Evolutionary conservation across 768 basidiomycete genomes (phyloP), one percentile per base, ranked within the genome.

Genomic region (Boletus subcaerulescens): DNA sequence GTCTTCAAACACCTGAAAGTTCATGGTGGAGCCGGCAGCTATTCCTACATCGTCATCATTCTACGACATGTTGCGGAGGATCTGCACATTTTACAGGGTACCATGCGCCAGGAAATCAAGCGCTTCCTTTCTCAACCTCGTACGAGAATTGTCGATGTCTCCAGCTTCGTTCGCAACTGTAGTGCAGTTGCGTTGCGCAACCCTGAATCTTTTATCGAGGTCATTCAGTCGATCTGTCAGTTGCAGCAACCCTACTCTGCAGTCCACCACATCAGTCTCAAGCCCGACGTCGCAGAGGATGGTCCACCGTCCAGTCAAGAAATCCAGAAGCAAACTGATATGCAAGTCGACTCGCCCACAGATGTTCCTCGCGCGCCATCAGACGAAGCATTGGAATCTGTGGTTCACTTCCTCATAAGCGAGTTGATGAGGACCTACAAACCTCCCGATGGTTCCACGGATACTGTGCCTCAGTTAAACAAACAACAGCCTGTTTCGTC

Each of bases 41-140:
- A 92, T 44, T 85, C 89, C 0, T 92, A 93, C 68, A 81, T 93
- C 50, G 85, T 86, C 40, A 89, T 88, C 63, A 89, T 98, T 57
- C 76, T 98, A n/a, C 87, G 97, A 8, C 97, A 99, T 66, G 73
- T 92, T 49, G 83, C 95, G 46, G 97, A 99, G 71, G 91, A 94
- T 59, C 63, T 77, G 3, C 65, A 73, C 3, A 80, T 79, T 9
- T 68, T 98, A 41, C 80, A 83, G 52, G 76, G 74, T 11, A 78
- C 91, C 61, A 94, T 99, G 84, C 82, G 82, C 22, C 85, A 89
- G 58, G 88, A 92, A 55, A 80, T 98, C 64, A 88, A 84, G 61
- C 81, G 86, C 3, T 93, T 88, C 74, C 86, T 97, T 63, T 73
- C 80, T 4, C 85, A 87, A 57, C 79, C 89, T 32, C 85, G 91